phyloP scores from a whole-genome alignment of 148 eudicot species.

The Amaranthus cruentus region DNA sequence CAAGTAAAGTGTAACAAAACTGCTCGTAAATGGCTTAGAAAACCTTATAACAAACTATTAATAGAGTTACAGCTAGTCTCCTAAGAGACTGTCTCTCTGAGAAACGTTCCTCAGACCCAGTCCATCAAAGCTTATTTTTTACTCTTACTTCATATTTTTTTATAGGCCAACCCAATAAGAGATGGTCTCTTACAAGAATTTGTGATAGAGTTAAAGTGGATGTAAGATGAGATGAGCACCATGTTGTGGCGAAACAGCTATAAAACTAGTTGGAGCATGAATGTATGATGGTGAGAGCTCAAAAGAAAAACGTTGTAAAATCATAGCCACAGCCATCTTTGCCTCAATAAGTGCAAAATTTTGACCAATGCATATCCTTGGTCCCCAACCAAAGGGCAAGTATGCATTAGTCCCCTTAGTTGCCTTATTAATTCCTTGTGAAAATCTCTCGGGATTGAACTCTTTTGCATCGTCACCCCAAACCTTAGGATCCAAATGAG shows the following conservation, averaged over 20 bases:
- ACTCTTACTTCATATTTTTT: too few species aligned
- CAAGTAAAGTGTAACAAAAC: too few species aligned
- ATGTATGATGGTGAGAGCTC: slow-evolving; percentile 25
- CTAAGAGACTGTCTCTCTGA: too few species aligned
- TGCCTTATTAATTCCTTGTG: slow-evolving; percentile 34
- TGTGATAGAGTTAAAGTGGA: slow-evolving; percentile 1
- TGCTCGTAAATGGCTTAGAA: too few species aligned
- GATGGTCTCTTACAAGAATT: too few species aligned
- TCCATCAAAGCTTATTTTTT: too few species aligned
- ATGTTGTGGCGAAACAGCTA: slow-evolving; percentile 20
- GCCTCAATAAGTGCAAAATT: slow-evolving; percentile 23
- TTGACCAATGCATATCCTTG: slow-evolving; percentile 31
- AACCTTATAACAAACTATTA: too few species aligned
- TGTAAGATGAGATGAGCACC: slow-evolving; percentile 25
- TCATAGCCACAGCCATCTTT: slow-evolving; percentile 21
- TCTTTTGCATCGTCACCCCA: slow-evolving; percentile 35
- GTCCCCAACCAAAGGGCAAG: slow-evolving; percentile 41
- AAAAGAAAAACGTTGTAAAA: slow-evolving; percentile 21
- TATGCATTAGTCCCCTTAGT: slow-evolving; percentile 23
- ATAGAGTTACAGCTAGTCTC: neutral
- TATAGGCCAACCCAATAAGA: too few species aligned
- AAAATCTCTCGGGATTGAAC: slow-evolving; percentile 34
- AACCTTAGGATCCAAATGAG: slow-evolving; percentile 26
- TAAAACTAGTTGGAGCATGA: slow-evolving; percentile 17
- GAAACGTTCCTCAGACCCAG: too few species aligned